These are phyloP conservation scores for Mrakia hoshinonis DNA, from an alignment of 768 basidiomycete species.

Conservation along the genomic window DNA sequence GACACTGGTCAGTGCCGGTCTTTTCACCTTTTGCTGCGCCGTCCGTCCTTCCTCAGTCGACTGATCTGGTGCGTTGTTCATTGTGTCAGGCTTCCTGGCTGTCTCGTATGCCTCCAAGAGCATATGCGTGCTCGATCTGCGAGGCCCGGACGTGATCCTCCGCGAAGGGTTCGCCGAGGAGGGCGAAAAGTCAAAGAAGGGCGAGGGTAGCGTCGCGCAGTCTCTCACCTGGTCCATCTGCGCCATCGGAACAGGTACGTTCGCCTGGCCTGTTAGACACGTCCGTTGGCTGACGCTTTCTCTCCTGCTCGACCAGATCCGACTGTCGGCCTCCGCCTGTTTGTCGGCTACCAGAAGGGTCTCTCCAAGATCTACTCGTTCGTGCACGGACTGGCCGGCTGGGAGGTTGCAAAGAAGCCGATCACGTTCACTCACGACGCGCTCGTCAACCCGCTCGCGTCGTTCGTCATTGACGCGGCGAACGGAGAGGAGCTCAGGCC, in stretches of 20 bases:
- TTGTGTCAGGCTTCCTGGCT: constrained; percentile 61
- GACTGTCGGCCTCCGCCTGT: constrained; percentile 50
- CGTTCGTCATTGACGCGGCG: constrained; percentile 40
- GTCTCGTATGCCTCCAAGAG: constrained; percentile 56
- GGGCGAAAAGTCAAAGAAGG: constrained; percentile 34
- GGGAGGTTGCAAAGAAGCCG: constrained; percentile 41
- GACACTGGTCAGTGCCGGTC: constrained; percentile 56
- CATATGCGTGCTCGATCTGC: constrained; percentile 61
- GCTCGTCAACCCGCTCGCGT: constrained; percentile 38
- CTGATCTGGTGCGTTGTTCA: background rate
- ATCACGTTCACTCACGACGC: constrained; percentile 42
- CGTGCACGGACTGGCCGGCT: constrained; percentile 46
- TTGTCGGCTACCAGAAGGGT: constrained; percentile 51
- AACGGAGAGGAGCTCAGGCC: constrained; percentile 28
- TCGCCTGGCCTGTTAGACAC: background rate
- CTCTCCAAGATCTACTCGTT: constrained; percentile 51
- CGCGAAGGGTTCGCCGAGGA: constrained; percentile 44
- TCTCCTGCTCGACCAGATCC: constrained; percentile 38
- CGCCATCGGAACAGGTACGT: constrained; percentile 49
- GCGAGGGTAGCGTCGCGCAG: constrained; percentile 30
- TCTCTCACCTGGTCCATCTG: constrained; percentile 62
- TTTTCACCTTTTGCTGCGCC: background rate
- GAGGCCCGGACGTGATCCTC: constrained; percentile 61
- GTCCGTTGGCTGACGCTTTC: background rate
- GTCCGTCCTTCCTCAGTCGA: background rate